Percentiles rank a stretch among this genome's conserved stretches.
Conservation (phyloP, 495 filamentous ascomycete species). For the Penicillium pancosmium region DNA sequence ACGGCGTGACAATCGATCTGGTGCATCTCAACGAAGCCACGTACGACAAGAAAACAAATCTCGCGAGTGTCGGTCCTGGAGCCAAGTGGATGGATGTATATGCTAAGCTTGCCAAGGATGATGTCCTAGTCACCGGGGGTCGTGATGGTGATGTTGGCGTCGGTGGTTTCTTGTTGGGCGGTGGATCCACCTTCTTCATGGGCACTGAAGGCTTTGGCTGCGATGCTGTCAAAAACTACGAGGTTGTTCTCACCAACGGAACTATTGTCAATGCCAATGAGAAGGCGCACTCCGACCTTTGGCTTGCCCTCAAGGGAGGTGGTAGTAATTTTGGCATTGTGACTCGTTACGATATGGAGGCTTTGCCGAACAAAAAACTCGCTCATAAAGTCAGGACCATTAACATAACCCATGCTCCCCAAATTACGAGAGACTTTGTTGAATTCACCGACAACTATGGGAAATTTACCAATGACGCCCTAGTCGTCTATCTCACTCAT, state of each 20-base stretch:
- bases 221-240: slow-evolving; percentile 50
- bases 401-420: not conserved
- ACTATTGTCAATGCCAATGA: slow-evolving; percentile 50
- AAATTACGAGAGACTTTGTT: not conserved
- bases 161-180: slow-evolving; percentile 45
- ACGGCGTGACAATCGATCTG: slow-evolving; percentile 57
- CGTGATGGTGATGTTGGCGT: slow-evolving; percentile 46
- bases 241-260: slow-evolving; percentile 57
- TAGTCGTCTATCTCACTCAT: not conserved
- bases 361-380: slow-evolving; percentile 11
- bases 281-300: slow-evolving; percentile 47
- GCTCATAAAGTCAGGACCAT: not conserved
- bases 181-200: slow-evolving; percentile 16
- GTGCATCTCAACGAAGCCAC: slow-evolving; percentile 42
- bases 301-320: slow-evolving; percentile 57
- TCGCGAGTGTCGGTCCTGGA: slow-evolving; percentile 46
- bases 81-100: slow-evolving; percentile 50
- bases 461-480: not conserved
- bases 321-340: slow-evolving; percentile 59
- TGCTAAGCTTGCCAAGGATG: slow-evolving; percentile 30
- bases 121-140: slow-evolving; percentile 42
- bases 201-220: slow-evolving; percentile 41
- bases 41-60: slow-evolving; percentile 39
- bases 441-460: slow-evolving; percentile 5
- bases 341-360: slow-evolving; percentile 50